Base-by-base conservation (phyloP, 2,329 filamentous ascomycete genomes). In the Arthroderma uncinatum region DNA sequence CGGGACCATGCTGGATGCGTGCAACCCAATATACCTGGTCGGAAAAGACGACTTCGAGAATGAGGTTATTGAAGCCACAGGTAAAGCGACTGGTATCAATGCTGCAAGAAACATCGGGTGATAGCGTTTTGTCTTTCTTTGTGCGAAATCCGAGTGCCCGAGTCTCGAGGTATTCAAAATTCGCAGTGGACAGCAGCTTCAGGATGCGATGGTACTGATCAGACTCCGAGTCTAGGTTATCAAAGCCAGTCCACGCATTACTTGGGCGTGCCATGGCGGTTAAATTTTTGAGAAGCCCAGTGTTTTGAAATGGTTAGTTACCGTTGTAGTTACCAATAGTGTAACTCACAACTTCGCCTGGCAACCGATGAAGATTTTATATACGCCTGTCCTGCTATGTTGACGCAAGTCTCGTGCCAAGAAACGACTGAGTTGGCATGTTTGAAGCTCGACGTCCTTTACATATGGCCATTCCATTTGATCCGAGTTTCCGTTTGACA, bases 31-130 rank as follows among this genome's bases (percentile, higher is more conserved):
- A 59, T 9, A 54, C 33, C 8, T 28, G 25, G 34, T 59, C 57
- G 4, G 57, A 56, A 48, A 59, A 56, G n/a, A 54, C 47, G 39
- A 57, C 25, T 30, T 57, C 57, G 25, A 59, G 36, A 5, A 56
- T 34, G 8, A 59, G 21, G 44, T 59, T 57, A 44, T 56, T 59
- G 34, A 59, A 59, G 19, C 57, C 57, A 1, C 42, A 56, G 4
- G 57, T 2, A 21, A 59, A 59, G 1, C 39, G 21, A 23, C 2
- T 40, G 12, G 37, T 5, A 37, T 59, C 34, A 42, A 59, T 56
- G 1, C 4, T 30, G 57, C 53, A 56, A 16, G 30, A 23, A 47
- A 56, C 5, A 34, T 40, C 40, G 30, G 42, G 6, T 3, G 44
- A 19, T 34, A 56, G 33, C 30, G 14, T 47, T 23, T 33, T 4